A percentile compares a stretch with the other conserved stretches of the same genome.
Conservation (phyloP, 2,329 filamentous ascomycete genomes). For the Orbilia blumenaviensis region DNA sequence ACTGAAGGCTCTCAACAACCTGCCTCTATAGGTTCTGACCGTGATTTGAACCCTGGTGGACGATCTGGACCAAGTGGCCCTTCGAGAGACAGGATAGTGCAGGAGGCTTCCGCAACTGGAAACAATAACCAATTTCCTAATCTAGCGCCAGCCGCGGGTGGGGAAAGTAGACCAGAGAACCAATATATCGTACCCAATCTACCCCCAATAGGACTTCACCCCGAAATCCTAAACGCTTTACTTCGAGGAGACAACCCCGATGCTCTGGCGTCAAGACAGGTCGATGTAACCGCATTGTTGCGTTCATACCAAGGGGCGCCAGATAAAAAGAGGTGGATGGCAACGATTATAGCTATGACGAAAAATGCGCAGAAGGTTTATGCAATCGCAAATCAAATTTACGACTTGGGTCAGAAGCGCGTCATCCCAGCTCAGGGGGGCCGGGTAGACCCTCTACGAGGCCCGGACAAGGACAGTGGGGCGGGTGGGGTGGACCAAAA, state of each 20-base stretch:
- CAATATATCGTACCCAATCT: neutral
- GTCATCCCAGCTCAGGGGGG: neutral
- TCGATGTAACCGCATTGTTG: neutral
- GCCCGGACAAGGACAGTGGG: too few species aligned
- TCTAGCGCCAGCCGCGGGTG: neutral
- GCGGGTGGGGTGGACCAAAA: too few species aligned
- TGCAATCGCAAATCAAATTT: neutral
- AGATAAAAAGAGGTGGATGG: neutral
- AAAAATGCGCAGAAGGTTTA: neutral
- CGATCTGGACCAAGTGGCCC: neutral
- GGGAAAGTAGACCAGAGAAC: neutral
- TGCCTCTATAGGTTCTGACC: neutral
- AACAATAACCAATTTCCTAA: neutral
- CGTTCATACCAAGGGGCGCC: neutral
- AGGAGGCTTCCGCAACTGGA: neutral
- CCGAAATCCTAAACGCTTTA: neutral
- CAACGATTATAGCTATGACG: neutral
- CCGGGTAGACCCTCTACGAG: too few species aligned
- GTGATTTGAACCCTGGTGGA: neutral
- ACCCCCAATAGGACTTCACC: neutral
- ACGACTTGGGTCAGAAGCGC: neutral
- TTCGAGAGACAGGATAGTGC: neutral
- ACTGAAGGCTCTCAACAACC: neutral
- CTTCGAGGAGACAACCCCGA: neutral
- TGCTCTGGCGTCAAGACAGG: neutral